These are phyloP conservation scores for Penicillium samsonianum DNA, from an alignment of 495 filamentous ascomycete species.

Conservation along the genomic window DNA sequence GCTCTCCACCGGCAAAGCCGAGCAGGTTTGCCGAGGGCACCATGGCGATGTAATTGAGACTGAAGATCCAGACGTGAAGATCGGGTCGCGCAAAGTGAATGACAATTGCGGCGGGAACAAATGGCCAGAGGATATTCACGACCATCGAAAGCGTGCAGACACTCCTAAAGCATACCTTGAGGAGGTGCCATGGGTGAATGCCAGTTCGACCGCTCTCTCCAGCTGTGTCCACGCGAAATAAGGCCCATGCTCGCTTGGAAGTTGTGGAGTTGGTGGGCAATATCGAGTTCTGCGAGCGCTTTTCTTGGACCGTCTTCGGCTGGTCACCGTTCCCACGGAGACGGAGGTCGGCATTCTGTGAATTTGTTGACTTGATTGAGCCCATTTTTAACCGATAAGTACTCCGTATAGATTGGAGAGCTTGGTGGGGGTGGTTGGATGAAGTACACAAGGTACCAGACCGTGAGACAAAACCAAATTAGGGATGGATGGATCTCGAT, in stretches of 20 bases:
- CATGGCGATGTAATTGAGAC: slow-evolving; percentile 78
- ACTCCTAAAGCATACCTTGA: slow-evolving; percentile 61
- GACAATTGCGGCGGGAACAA: slow-evolving; percentile 67
- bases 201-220: slow-evolving; percentile 66
- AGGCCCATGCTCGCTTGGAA: slow-evolving; percentile 18
- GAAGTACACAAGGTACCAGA: neutral
- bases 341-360: slow-evolving; percentile 6
- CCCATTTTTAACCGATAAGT: slow-evolving; percentile 12
- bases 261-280: slow-evolving; percentile 34
- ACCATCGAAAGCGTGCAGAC: slow-evolving; percentile 56
- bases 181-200: slow-evolving; percentile 60
- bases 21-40: slow-evolving; percentile 85
- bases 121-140: slow-evolving; percentile 74
- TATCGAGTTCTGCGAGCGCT: slow-evolving; percentile 20
- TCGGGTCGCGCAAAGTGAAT: slow-evolving; percentile 64
- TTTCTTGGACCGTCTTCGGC: slow-evolving; percentile 15
- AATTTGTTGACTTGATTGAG: slow-evolving; percentile 20
- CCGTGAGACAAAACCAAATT: neutral
- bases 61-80: slow-evolving; percentile 63
- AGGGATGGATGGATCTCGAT: neutral
- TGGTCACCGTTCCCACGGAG: slow-evolving; percentile 7
- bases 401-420: neutral
- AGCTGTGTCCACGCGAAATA: slow-evolving; percentile 56
- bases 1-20: slow-evolving; percentile 80
- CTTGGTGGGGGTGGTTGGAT: neutral